phyloP scores from a whole-genome alignment of 768 basidiomycete species.

The Naganishia friedmannii region DNA sequence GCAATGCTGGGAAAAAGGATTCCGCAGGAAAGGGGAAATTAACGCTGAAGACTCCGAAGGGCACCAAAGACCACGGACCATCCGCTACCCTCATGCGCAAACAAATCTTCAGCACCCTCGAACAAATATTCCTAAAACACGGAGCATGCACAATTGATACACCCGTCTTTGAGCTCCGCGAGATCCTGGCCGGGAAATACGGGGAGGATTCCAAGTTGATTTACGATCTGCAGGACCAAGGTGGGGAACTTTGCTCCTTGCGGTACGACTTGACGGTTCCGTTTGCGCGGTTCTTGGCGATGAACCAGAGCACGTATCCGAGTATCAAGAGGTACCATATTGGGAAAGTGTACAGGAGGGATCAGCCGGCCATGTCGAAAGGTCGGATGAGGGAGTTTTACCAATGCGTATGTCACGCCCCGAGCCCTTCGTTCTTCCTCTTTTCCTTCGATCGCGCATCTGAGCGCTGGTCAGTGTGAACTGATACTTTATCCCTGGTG shows the following conservation, averaged over 20 bases:
- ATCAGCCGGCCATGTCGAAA: slow-evolving; percentile 95
- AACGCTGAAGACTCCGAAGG: slow-evolving; percentile 91
- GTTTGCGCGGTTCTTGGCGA: slow-evolving; percentile 89
- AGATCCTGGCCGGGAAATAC: slow-evolving; percentile 88
- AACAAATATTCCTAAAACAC: slow-evolving; percentile 79
- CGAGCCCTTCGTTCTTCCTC: too few relatives aligned
- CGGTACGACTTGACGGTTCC: slow-evolving; percentile 95
- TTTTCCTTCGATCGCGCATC: not conserved
- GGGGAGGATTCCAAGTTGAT: slow-evolving; percentile 97
- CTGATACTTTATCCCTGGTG: too few relatives aligned
- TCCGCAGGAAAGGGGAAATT: slow-evolving; percentile 57
- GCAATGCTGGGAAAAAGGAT: slow-evolving; percentile 60
- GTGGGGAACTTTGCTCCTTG: slow-evolving; percentile 89
- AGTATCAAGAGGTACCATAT: slow-evolving; percentile 87
- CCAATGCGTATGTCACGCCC: slow-evolving; percentile 82
- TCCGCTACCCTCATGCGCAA: slow-evolving; percentile 87
- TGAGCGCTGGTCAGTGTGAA: too few relatives aligned
- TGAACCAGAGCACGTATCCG: slow-evolving; percentile 73
- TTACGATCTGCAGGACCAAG: slow-evolving; percentile 95
- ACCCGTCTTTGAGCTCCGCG: slow-evolving; percentile 96
- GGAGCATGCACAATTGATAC: slow-evolving; percentile 93
- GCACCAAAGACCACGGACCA: slow-evolving; percentile 91
- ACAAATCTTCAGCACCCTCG: slow-evolving; percentile 82
- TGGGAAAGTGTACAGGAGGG: slow-evolving; percentile 96
- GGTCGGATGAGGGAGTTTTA: slow-evolving; percentile 98